These are phyloP conservation scores for Huntiella moniliformis DNA, from an alignment of 2,329 filamentous ascomycete genomes.

Conservation along the genomic window DNA sequence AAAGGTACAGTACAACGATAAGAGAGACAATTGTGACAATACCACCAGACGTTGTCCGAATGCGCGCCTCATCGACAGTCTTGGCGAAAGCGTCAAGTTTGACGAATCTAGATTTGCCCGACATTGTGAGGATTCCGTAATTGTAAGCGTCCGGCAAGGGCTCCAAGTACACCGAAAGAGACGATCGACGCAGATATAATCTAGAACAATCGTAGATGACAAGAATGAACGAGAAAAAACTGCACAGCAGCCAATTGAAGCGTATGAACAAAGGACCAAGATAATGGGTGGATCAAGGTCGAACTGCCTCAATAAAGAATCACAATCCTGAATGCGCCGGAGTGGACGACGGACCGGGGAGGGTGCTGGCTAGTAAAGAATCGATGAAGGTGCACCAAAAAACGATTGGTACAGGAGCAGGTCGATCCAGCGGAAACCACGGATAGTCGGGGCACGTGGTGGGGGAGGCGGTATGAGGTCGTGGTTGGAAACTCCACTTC, in stretches of 20 bases:
- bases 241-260: not conserved
- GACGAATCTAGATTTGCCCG: constrained; percentile 82
- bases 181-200: not conserved
- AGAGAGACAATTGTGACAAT: constrained; percentile 86
- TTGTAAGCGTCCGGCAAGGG: not conserved
- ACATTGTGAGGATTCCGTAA: constrained; percentile 34
- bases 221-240: too few relatives aligned
- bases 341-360: not conserved
- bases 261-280: not conserved
- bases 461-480: too few relatives aligned
- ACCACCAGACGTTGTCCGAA: constrained; percentile 88
- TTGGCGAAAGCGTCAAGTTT: constrained; percentile 98
- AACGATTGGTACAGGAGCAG: too few relatives aligned
- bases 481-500: too few relatives aligned
- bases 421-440: too few relatives aligned
- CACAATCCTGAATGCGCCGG: not conserved
- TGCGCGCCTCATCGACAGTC: constrained; percentile 91
- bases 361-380: not conserved
- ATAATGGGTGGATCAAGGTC: not conserved
- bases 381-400: not conserved
- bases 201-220: too few relatives aligned
- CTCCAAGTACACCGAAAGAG: not conserved
- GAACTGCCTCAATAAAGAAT: not conserved
- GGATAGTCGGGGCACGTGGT: too few relatives aligned
- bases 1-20: constrained; percentile 69